Evolutionary conservation across 1,284 basidiomycete species (phyloP), one percentile per base, ranked within the genome.

Genomic region (Trichosporon ovoides): DNA sequence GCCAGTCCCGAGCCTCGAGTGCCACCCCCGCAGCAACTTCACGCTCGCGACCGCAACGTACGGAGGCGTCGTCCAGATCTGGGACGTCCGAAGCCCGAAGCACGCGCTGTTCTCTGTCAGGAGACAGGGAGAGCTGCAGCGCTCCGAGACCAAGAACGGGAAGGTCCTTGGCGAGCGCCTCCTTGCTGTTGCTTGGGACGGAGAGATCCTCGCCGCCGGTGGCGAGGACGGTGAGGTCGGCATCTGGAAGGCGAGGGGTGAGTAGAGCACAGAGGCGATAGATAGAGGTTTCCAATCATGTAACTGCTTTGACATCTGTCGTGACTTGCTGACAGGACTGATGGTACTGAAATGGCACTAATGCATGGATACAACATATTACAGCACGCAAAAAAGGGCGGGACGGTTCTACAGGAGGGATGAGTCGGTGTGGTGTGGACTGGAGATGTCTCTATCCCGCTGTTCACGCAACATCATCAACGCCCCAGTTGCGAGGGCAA

Each of bases 41-140:
- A 88, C 90, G 64, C 80, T 93, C 18, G 81, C 88, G 9, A 88
- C 85, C 0, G 92, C 89, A 1, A 85, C 87, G 0, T 92, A 93
- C 71, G 89, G 92, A 61, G 89, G 91, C 35, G 79, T 85, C 0
- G 85, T 88, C 3, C 83, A 91, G 24, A 79, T 96, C 18, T 96
- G 91, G 91, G 93, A 97, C 74, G 77, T 91, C 28, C 81, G 91
- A 35, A 78, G 77, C 28, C 79, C 79, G n/a, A 80, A 72, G 80
- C 86, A 66, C 83, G 81, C 78, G 5, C 63, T 82, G 60, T 90
- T 94, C 74, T 57, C 36, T 18, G 53, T 56, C 14, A 68, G 65
- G 50, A 28, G 43, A 48, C 43, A 48, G 43, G 59, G 33, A 28
- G 55, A 52, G 18, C 62, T 60, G 35, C 59, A 61, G 11, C 56